A percentile compares a stretch with the other conserved stretches of the same genome.
Evolutionary conservation across 2,329 filamentous ascomycete species (phyloP).

Genomic region (Cryoendolithus antarcticus): DNA sequence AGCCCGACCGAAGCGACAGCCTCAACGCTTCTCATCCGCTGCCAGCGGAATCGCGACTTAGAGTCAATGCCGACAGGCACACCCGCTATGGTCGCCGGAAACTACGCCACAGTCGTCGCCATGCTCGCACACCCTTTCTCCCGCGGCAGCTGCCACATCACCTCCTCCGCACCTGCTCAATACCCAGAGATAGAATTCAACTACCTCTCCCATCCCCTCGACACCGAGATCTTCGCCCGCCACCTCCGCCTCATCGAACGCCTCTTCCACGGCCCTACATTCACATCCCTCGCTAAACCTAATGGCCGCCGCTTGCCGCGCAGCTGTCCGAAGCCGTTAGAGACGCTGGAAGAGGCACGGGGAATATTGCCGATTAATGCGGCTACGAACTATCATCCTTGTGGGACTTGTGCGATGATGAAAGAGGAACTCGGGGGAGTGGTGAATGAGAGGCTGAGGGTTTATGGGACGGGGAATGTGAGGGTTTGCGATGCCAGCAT

Average conservation of each 20-base stretch:
- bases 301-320: constrained; percentile 8
- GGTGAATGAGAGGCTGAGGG: constrained; percentile 25
- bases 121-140: constrained; percentile 18
- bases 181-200: constrained; percentile 17
- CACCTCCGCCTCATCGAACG: constrained; percentile 23
- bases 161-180: constrained; percentile 6
- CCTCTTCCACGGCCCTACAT: constrained; percentile 29
- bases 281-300: constrained; percentile 19
- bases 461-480: constrained; percentile 25
- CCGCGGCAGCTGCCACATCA: constrained; percentile 16
- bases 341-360: constrained; percentile 12
- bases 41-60: constrained; percentile 26
- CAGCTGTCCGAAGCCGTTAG: background rate
- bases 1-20: too few species aligned
- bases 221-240: constrained; percentile 18
- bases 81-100: constrained; percentile 18
- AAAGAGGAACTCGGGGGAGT: constrained; percentile 13
- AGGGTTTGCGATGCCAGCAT: constrained; percentile 26
- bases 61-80: constrained; percentile 34
- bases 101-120: constrained; percentile 11
- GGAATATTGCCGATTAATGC: constrained; percentile 6
- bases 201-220: constrained; percentile 20
- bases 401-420: constrained; percentile 26
- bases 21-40: background rate
- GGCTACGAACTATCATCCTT: constrained; percentile 26